Percentiles rank a stretch among this genome's conserved stretches.
Conservation (phyloP, 2,329 filamentous ascomycete genomes). For the Calcarisporium arbuscula region DNA sequence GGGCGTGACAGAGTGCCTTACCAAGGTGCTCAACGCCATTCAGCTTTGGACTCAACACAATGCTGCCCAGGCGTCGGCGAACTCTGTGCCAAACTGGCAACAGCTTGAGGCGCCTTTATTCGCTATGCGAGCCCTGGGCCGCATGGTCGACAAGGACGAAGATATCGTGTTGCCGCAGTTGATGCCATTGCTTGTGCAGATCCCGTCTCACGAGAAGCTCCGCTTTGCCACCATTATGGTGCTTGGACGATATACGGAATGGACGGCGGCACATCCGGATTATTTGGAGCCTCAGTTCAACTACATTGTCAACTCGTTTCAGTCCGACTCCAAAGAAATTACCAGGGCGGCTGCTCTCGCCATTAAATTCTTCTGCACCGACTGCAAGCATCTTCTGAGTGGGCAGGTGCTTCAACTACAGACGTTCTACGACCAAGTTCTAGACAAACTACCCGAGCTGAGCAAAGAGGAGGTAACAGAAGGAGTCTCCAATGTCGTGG, state of each 20-base stretch:
- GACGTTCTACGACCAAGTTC: slow-evolving; percentile 82
- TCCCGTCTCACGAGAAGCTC: slow-evolving; percentile 95
- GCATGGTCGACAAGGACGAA: slow-evolving; percentile 90
- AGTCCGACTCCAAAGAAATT: slow-evolving; percentile 83
- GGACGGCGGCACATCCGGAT: slow-evolving; percentile 90
- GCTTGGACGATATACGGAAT: slow-evolving; percentile 91
- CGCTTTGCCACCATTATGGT: slow-evolving; percentile 98
- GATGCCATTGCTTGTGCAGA: slow-evolving; percentile 88
- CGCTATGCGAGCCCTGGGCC: slow-evolving; percentile 89
- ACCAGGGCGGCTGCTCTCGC: slow-evolving; percentile 86
- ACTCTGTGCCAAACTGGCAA: slow-evolving; percentile 88
- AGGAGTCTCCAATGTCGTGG: slow-evolving; percentile 86
- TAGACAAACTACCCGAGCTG: slow-evolving; percentile 75
- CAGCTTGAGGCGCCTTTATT: slow-evolving; percentile 92
- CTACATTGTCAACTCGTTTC: slow-evolving; percentile 91
- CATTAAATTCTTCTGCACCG: slow-evolving; percentile 94
- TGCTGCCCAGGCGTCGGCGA: slow-evolving; percentile 64
- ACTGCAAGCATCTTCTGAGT: slow-evolving; percentile 82
- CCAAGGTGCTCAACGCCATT: slow-evolving; percentile 81
- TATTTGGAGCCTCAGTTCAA: slow-evolving; percentile 89
- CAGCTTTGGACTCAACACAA: slow-evolving; percentile 84
- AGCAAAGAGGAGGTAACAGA: slow-evolving; percentile 97
- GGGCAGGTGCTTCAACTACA: slow-evolving; percentile 82
- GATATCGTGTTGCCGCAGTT: slow-evolving; percentile 81
- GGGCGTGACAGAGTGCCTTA: slow-evolving; percentile 83